phyloP scores from a whole-genome alignment of 2,329 filamentous ascomycete genomes.

The Byssochlamys sp. region DNA sequence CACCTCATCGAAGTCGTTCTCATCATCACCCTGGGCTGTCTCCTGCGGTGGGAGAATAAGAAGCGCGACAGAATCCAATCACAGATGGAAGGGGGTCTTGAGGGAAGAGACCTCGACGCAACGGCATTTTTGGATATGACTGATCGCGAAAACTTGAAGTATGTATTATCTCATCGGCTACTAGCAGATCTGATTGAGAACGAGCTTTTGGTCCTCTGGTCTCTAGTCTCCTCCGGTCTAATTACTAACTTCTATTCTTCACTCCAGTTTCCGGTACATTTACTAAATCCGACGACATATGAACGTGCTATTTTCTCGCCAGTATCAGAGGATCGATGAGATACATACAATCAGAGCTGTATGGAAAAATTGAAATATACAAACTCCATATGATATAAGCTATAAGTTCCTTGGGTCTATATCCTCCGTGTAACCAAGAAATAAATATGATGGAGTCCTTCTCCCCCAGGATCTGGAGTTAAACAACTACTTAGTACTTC shows the following conservation, averaged over 20 bases:
- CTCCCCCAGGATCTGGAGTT: too few species aligned
- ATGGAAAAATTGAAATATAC: too few species aligned
- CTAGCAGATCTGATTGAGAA: neutral
- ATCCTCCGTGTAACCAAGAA: too few species aligned
- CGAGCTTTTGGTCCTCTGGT: too few species aligned
- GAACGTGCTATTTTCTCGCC: too few species aligned
- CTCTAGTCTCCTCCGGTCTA: neutral
- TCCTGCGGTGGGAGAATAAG: constrained; percentile 42
- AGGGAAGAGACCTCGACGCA: constrained; percentile 38
- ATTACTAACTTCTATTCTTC: neutral
- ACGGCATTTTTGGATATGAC: constrained; percentile 48
- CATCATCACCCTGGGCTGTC: constrained; percentile 37
- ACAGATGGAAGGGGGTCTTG: constrained; percentile 36
- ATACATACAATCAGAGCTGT: too few species aligned
- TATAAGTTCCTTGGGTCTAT: too few species aligned
- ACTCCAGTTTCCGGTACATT: constrained; percentile 21
- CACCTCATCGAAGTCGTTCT: constrained; percentile 44
- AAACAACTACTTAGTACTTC: too few species aligned
- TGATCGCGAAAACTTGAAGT: constrained; percentile 45
- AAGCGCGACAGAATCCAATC: constrained; percentile 42
- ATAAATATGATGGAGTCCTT: too few species aligned
- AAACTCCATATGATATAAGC: too few species aligned
- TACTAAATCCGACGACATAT: constrained; percentile 11
- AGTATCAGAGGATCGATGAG: too few species aligned
- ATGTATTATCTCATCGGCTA: constrained; percentile 5